Evolutionary conservation across 768 basidiomycete genomes (phyloP).

Genomic region (Boletus sp.): DNA sequence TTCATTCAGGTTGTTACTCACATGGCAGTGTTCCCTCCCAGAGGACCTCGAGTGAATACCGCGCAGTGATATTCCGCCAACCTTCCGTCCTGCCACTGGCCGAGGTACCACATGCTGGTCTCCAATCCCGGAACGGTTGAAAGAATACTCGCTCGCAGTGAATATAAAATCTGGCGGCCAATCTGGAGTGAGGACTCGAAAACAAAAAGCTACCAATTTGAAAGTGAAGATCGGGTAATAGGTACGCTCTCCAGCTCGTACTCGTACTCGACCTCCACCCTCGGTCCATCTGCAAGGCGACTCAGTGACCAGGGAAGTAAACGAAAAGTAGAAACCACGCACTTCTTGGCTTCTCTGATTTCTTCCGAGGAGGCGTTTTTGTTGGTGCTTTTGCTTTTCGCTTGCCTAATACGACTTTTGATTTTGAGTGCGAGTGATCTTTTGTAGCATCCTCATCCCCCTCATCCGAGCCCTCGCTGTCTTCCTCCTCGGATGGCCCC

Average conservation of each 20-base stretch:
- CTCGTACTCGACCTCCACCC: conserved; percentile 96
- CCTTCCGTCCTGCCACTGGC: neutral
- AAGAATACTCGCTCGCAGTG: neutral
- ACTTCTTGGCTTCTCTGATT: conserved; percentile 64
- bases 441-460: conserved; percentile 38
- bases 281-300: conserved; percentile 54
- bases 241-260: conserved; percentile 77
- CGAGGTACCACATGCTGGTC: neutral
- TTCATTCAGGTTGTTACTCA: neutral
- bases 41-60: neutral
- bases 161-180: neutral
- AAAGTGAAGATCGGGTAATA: conserved; percentile 47
- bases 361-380: conserved; percentile 45
- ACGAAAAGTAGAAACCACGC: conserved; percentile 26
- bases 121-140: neutral
- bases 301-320: conserved; percentile 10
- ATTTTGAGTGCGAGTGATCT: conserved; percentile 35
- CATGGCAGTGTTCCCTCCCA: neutral
- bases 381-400: conserved; percentile 53
- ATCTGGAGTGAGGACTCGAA: neutral
- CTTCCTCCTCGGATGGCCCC: conserved; percentile 40
- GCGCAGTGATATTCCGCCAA: neutral
- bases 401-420: conserved; percentile 57
- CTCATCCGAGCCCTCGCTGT: conserved; percentile 41
- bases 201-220: conserved; percentile 47